Evolutionary conservation across 305 asterid genomes (phyloP), one percentile per base, ranked within the genome.

Genomic region (Rubia tinctorum): DNA sequence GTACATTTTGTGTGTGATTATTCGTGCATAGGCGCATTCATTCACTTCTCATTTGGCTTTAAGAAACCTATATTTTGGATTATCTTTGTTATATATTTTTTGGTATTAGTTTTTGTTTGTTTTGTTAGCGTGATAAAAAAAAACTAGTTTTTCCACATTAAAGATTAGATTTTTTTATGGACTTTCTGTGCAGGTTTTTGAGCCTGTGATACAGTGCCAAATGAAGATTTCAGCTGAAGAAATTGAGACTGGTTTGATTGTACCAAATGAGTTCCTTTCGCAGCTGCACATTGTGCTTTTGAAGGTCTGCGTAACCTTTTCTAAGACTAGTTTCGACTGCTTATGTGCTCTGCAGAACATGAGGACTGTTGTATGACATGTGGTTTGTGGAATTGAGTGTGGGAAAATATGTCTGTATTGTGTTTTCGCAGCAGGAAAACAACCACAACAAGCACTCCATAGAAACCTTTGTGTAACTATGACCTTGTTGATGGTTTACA

Each of bases 171-270:
- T 61, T 53, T 53, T 74, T 37, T 59, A 7, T 74, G 11, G 22
- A 1, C 47, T 62, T 63, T 66, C 23, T 62, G 55, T 68, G 18
- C 76, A 93, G 98, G 91, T 91, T 8, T 93, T 91, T 80, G 89
- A 85, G 82, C 95, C 92, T 10, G 81, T 90, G 44, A 81, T 93
- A 53, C 74, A 74, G 78, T 78, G 73, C 68, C 81, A 81, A 59
- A 23, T 88, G 80, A 88, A 87, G 89, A 71, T 85, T 69, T 85
- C 98, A 20, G 96, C 97, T 30, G 96, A 93, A 80, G 96, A 93
- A 71, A 78, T 91, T 25, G 98, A 93, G 84, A 80, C 86, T 25
- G 95, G 93, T 14, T 90, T 93, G 71, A 86, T 93, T 53, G 86
- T 82, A 80, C 91, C 87, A 45, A 87, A 90, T 79, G 82, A 76